These are phyloP conservation scores for Pseudogymnoascus sp. DNA, from an alignment of 2,329 filamentous ascomycete genomes.

Conservation along the genomic window DNA sequence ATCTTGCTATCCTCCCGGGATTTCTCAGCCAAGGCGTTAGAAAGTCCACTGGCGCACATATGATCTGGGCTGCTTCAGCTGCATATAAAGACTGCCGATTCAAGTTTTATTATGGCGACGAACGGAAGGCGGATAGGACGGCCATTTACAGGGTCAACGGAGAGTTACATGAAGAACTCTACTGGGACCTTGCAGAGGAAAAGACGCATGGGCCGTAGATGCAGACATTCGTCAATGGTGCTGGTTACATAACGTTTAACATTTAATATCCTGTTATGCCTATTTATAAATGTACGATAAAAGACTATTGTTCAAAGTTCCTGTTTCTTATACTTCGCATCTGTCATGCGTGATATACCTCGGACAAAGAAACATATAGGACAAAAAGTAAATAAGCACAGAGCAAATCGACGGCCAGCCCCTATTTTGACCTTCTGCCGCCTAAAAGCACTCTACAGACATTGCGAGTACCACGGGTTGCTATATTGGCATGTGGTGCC, in stretches of 20 bases:
- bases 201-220: conserved; percentile 37
- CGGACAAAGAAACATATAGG: no score
- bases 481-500: conserved; percentile 20
- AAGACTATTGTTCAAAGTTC: no score
- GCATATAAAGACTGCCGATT: conserved; percentile 31
- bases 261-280: background rate
- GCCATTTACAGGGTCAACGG: conserved; percentile 31
- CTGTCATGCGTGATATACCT: no score
- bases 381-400: no score
- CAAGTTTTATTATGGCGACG: conserved; percentile 44
- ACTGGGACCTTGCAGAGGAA: conserved; percentile 32
- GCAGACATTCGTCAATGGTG: conserved; percentile 37
- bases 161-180: conserved; percentile 36
- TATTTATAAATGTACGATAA: no score
- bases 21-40: conserved; percentile 31
- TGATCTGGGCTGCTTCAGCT: conserved; percentile 30
- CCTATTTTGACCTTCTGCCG: no score
- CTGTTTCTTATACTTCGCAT: no score
- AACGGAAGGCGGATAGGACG: conserved; percentile 37
- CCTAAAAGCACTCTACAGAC: background rate
- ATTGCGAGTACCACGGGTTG: conserved; percentile 15
- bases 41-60: conserved; percentile 33
- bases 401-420: no score
- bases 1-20: conserved; percentile 24
- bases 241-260: conserved; percentile 20